phyloP scores from a whole-genome alignment of 169 alveolate genomes.

The Eimeria tenella region DNA sequence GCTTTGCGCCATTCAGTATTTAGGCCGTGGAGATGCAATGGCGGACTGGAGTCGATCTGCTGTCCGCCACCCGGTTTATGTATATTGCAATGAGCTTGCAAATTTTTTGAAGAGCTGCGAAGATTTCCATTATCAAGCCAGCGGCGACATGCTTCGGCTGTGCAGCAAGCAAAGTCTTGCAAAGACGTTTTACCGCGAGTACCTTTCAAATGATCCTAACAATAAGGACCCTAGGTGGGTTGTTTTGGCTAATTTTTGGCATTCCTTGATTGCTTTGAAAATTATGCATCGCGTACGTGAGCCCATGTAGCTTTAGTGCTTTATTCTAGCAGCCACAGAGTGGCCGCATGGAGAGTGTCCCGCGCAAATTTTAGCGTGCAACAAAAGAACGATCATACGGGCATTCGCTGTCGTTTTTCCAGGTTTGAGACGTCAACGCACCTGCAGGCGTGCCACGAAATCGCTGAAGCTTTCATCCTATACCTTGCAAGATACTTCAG shows the following conservation, averaged over 20 bases:
- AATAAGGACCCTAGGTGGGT: conserved; percentile 72
- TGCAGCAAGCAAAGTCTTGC: conserved; percentile 61
- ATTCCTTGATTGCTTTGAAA: no score
- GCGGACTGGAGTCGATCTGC: conserved; percentile 36
- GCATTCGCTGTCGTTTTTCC: neutral
- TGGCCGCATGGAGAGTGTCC: no score
- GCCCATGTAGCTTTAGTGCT: no score
- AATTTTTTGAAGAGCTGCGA: conserved; percentile 71
- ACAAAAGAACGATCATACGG: no score
- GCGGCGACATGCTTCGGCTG: conserved; percentile 71
- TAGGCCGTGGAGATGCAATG: neutral
- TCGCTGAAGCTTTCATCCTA: conserved; percentile 75
- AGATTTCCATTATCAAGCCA: conserved; percentile 67
- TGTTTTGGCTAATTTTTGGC: neutral
- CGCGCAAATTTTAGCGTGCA: no score
- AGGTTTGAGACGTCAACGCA: conserved; percentile 70
- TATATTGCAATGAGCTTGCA: conserved; percentile 71
- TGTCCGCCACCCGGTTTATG: conserved; percentile 76
- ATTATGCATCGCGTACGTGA: no score
- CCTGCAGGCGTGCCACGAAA: conserved; percentile 73
- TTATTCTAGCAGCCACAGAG: no score
- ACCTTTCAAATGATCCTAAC: conserved; percentile 63
- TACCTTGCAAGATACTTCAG: conserved; percentile 73
- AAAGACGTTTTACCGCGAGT: conserved; percentile 50
- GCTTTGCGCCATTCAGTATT: conserved; percentile 15